These are phyloP conservation scores for Primulina eburnea DNA, from an alignment of 257 asterid genomes.

Conservation along the genomic window DNA sequence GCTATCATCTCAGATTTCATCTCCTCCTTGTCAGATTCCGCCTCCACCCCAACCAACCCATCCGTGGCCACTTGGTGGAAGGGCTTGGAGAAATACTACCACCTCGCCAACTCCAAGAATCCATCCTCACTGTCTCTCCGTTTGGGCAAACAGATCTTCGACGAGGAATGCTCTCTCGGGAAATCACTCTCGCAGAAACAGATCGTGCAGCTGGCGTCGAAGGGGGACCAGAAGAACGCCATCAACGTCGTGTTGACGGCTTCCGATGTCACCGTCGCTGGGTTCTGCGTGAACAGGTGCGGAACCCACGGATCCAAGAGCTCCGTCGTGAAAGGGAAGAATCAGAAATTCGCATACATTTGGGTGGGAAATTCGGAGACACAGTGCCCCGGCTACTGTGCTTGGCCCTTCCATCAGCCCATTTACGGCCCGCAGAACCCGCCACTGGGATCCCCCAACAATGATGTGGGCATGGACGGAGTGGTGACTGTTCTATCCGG, in stretches of 20 bases:
- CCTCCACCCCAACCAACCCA: constrained; percentile 27
- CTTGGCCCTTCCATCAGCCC: constrained; percentile 54
- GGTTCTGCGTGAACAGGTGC: constrained; percentile 37
- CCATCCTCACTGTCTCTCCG: constrained; percentile 30
- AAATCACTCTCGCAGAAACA: constrained; percentile 38
- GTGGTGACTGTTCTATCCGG: constrained; percentile 43
- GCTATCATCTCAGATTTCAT: constrained; percentile 46
- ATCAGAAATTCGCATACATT: constrained; percentile 34
- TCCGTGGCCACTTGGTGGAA: constrained; percentile 55
- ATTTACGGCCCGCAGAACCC: constrained; percentile 48
- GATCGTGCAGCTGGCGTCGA: constrained; percentile 33
- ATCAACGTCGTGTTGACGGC: constrained; percentile 39
- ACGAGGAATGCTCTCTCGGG: constrained; percentile 34
- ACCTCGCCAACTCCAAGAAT: constrained; percentile 37
- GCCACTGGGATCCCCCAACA: constrained; percentile 43
- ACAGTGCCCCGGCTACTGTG: constrained; percentile 39
- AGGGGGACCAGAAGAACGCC: constrained; percentile 33
- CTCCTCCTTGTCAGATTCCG: constrained; percentile 33
- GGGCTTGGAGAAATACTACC: constrained; percentile 41
- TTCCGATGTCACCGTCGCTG: constrained; percentile 32
- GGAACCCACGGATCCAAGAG: constrained; percentile 41
- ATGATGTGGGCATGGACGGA: constrained; percentile 49
- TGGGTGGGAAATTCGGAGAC: constrained; percentile 46
- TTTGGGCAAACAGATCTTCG: constrained; percentile 33
- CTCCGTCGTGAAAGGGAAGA: constrained; percentile 25